These are phyloP conservation scores for Carnegiea gigantea DNA, from an alignment of 179 eudicot genomes.

Conservation along the genomic window DNA sequence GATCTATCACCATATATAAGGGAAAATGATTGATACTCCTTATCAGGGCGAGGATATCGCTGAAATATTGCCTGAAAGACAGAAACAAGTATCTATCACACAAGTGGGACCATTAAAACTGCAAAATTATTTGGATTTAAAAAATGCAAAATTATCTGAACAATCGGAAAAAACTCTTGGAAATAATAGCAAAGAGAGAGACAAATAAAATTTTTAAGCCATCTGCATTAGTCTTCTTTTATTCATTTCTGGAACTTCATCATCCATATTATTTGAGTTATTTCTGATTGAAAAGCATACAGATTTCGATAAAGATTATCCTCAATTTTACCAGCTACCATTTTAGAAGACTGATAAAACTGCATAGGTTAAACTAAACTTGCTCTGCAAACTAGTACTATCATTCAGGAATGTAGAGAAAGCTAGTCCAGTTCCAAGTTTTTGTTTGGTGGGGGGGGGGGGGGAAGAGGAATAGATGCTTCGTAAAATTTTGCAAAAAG, in stretches of 20 bases:
- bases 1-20: conserved; percentile 59
- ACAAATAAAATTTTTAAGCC: not conserved
- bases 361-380: not conserved
- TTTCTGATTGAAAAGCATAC: not conserved
- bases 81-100: conserved; percentile 6
- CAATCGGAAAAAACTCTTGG: not conserved
- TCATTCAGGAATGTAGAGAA: not conserved
- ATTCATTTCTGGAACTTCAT: not conserved
- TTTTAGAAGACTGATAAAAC: not conserved
- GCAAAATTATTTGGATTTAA: not conserved
- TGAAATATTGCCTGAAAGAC: conserved; percentile 64
- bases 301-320: no score
- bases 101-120: not conserved
- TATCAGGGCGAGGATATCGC: conserved; percentile 81
- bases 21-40: conserved; percentile 80
- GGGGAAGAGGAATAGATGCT: not conserved
- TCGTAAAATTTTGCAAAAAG: no score
- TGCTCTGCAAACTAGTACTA: not conserved
- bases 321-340: not conserved
- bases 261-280: not conserved
- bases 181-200: not conserved
- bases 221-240: not conserved
- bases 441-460: no score
- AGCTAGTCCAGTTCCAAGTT: not conserved
- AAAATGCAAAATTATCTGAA: not conserved